Conservation (phyloP, 2,329 filamentous ascomycete species). For the Apiospora hydei region DNA sequence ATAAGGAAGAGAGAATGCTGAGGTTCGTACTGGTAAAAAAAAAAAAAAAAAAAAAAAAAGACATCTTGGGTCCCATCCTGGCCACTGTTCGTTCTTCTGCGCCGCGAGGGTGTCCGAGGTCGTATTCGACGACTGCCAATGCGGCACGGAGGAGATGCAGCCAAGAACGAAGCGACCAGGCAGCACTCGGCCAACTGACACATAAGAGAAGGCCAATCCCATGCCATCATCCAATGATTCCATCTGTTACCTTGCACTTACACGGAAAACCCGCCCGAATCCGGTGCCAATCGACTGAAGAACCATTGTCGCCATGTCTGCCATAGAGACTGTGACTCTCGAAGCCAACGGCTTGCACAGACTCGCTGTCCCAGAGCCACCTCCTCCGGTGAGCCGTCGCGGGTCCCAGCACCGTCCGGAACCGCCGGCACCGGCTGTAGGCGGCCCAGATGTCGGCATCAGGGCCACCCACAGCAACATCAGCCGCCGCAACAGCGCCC, state of each 20-base stretch:
- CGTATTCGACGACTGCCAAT: background rate
- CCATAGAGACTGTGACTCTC: slow-evolving; percentile 8
- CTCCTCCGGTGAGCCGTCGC: background rate
- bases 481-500: background rate
- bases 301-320: background rate
- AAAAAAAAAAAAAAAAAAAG: background rate
- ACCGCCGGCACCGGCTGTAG: background rate
- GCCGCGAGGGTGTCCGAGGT: background rate
- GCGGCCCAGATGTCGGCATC: background rate
- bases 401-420: background rate
- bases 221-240: background rate
- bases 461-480: background rate
- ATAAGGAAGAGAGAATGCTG: too few species aligned
- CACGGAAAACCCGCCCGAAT: too few species aligned
- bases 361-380: background rate
- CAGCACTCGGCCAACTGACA: background rate
- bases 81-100: background rate
- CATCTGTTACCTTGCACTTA: background rate
- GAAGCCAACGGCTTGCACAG: background rate
- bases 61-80: background rate
- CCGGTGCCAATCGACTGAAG: background rate
- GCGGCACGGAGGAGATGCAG: background rate
- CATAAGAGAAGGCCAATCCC: background rate
- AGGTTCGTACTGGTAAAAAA: too few species aligned
- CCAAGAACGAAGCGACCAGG: slow-evolving; percentile 10